A percentile compares a stretch with the other conserved stretches of the same genome.
phyloP scores from a whole-genome alignment of 2,329 filamentous ascomycete species.

The Neofusicoccum ribis region DNA sequence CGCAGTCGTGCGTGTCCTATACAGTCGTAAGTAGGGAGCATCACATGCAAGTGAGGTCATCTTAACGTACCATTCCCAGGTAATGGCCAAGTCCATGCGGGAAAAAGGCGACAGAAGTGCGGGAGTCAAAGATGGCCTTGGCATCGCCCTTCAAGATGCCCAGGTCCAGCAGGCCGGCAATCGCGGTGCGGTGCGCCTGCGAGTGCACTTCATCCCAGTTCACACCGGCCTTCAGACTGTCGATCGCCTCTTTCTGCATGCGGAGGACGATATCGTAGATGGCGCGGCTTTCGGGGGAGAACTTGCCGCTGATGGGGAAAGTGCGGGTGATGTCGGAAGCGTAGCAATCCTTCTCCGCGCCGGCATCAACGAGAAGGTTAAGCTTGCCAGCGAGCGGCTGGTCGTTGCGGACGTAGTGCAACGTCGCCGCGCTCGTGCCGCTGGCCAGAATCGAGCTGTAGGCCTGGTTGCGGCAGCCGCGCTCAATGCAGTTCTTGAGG shows the following conservation, averaged over 20 bases:
- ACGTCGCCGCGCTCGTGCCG: slow-evolving; percentile 76
- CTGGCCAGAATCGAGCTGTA: slow-evolving; percentile 85
- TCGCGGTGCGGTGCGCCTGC: slow-evolving; percentile 77
- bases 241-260: slow-evolving; percentile 82
- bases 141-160: slow-evolving; percentile 70
- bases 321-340: slow-evolving; percentile 73
- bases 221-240: slow-evolving; percentile 70
- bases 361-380: slow-evolving; percentile 82
- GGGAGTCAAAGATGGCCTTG: slow-evolving; percentile 45
- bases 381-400: slow-evolving; percentile 66
- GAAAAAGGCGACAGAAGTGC: slow-evolving; percentile 52
- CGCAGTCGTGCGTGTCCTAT: slow-evolving; percentile 50
- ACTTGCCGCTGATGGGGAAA: slow-evolving; percentile 71
- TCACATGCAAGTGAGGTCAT: neutral
- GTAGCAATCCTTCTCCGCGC: slow-evolving; percentile 56
- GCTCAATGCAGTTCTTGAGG: slow-evolving; percentile 70
- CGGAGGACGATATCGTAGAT: slow-evolving; percentile 82
- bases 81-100: slow-evolving; percentile 54
- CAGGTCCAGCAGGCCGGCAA: slow-evolving; percentile 72
- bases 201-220: slow-evolving; percentile 80
- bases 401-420: slow-evolving; percentile 60
- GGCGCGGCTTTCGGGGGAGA: slow-evolving; percentile 39
- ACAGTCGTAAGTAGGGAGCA: neutral
- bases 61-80: slow-evolving; percentile 43
- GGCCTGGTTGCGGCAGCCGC: slow-evolving; percentile 77